Evolutionary conservation across 192 early-diverging fungal species (phyloP), one percentile per base, ranked within the genome.

Genomic region (Coemansia sp.): DNA sequence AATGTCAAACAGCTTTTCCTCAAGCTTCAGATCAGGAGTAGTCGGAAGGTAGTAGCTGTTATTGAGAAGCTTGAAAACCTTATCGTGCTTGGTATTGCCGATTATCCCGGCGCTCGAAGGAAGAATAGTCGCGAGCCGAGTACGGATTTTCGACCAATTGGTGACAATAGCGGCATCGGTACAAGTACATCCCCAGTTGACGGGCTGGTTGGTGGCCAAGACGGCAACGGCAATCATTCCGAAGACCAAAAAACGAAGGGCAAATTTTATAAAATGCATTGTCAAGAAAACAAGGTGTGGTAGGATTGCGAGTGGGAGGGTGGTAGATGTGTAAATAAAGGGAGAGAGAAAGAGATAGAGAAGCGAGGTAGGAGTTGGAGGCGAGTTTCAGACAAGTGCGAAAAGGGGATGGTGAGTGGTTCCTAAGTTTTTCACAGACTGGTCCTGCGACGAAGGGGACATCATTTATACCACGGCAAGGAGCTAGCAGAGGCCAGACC

Each of bases 201-300:
- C 21, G 48, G 48, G 48, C 48, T 50, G 48, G 48, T 50, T 19
- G 48, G 48, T 50, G 48, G 48, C 48, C 48, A 50, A 5, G 19
- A 50, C 48, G 5, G 48, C 48, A 23, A 50, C 48, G 48, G 19
- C 48, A 5, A 50, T 19, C 19, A 50, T 23, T 3, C n/a, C 48
- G 10, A 50, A 23, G 7, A 23, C 48, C 48, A 50, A 23, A 19
- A 19, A 17, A 10, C 48, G 48, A 2, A 50, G 48, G 19, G 21
- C 48, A 10, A 50, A 9, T 50, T 50, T 50, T 10, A 23, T 21
- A 19, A 50, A 19, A 21, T 9, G 48, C 48, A 50, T 50, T 50
- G n/a, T 50, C 10, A 23, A 23, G 19, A 10, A 19, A 19, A 9
- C 48, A 23, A 23, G 48, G 48, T 9, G 48, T 23, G 25, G 19